Percentiles rank a stretch among this genome's conserved stretches.
Conservation (phyloP, 495 filamentous ascomycete species). For the Hypoxylon fragiforme region DNA sequence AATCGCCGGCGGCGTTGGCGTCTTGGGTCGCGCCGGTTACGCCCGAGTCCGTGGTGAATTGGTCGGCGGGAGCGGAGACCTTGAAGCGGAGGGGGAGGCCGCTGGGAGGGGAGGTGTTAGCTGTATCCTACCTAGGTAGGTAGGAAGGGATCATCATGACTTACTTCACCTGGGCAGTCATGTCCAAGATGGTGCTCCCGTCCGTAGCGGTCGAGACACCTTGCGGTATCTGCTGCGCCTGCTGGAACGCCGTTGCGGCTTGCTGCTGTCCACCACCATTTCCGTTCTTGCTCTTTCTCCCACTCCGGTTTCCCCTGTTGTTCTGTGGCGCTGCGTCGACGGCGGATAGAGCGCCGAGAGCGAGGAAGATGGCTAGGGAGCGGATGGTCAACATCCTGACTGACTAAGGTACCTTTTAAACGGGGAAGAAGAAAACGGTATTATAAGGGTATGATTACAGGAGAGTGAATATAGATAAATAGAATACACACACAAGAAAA, state of each 20-base stretch:
- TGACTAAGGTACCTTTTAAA: no score
- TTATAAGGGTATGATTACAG: no score
- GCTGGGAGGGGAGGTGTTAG: conserved; percentile 16
- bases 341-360: conserved; percentile 21
- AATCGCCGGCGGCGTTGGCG: conserved; percentile 36
- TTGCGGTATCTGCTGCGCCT: conserved; percentile 42
- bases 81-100: conserved; percentile 52
- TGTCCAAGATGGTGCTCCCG: conserved; percentile 52
- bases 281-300: neutral
- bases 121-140: neutral
- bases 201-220: conserved; percentile 47
- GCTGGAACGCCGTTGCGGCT: conserved; percentile 41
- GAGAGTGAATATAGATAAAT: conserved; percentile 8
- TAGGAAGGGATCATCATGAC: conserved; percentile 4
- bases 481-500: neutral
- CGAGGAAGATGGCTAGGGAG: conserved; percentile 25
- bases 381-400: conserved; percentile 41
- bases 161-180: conserved; percentile 51
- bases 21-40: conserved; percentile 41
- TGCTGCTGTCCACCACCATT: conserved; percentile 12
- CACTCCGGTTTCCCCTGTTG: conserved; percentile 15
- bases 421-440: conserved; percentile 1
- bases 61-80: conserved; percentile 48
- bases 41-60: conserved; percentile 47
- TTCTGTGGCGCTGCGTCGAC: conserved; percentile 38